A percentile compares a stretch with the other conserved stretches of the same genome.
These are phyloP conservation scores for Carex myosuroides DNA, from an alignment of 176 grass and related monocot genomes.

Conservation along the genomic window DNA sequence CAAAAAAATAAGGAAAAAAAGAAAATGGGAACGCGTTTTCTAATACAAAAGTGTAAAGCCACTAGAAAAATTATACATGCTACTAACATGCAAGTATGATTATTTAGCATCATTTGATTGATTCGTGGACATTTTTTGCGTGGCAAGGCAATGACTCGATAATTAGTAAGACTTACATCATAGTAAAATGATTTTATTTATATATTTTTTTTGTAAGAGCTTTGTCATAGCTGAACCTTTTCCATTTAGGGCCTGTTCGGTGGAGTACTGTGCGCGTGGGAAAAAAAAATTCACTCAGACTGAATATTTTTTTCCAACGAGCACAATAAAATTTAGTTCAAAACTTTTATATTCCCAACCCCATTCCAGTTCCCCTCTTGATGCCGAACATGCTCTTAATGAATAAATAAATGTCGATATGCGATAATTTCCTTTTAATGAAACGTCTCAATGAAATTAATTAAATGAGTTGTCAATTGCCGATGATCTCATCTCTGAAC, in stretches of 20 bases:
- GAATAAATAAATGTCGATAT: background rate
- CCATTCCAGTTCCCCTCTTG: too few species aligned
- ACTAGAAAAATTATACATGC: background rate
- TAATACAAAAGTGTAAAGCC: background rate
- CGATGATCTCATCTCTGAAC: background rate
- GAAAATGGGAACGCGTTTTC: background rate
- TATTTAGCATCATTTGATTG: background rate
- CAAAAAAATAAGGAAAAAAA: background rate
- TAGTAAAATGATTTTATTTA: background rate
- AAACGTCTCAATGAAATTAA: background rate
- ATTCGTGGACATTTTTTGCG: too few species aligned
- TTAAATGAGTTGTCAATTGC: background rate
- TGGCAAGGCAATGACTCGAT: background rate
- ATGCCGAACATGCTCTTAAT: too few species aligned
- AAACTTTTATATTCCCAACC: too few species aligned
- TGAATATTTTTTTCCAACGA: too few species aligned
- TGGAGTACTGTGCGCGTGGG: too few species aligned
- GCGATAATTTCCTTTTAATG: background rate
- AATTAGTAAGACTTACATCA: background rate
- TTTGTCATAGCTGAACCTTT: background rate
- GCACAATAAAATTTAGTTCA: too few species aligned
- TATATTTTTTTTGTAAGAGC: background rate
- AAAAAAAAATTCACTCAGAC: too few species aligned
- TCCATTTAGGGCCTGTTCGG: too few species aligned
- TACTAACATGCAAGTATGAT: background rate